A percentile compares a stretch with the other conserved stretches of the same genome.
Conservation (phyloP, 1,284 basidiomycete genomes). For the Athelia sp. region DNA sequence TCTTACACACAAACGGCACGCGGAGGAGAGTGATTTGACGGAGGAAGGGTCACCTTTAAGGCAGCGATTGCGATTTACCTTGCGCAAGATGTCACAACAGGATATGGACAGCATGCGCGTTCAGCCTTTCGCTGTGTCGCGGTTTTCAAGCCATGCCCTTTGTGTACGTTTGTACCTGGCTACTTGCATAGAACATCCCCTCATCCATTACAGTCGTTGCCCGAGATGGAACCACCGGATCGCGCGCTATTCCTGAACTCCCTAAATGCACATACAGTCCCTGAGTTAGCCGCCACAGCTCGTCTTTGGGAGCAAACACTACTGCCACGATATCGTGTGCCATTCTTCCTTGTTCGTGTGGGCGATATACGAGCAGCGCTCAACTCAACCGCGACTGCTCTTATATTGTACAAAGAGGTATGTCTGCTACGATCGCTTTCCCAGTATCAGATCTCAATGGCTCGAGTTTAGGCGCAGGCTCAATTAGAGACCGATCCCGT, state of each 20-base stretch:
- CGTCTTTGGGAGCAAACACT: neutral
- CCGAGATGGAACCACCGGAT: neutral
- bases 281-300: neutral
- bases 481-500: neutral
- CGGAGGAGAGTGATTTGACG: neutral
- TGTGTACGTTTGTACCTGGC: neutral
- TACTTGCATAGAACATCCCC: neutral
- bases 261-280: neutral
- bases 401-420: conserved; percentile 6
- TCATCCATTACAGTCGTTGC: neutral
- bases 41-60: neutral
- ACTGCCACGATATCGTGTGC: neutral
- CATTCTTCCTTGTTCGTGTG: neutral
- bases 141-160: neutral
- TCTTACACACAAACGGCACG: neutral
- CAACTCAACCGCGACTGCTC: conserved; percentile 1
- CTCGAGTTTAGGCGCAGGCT: neutral
- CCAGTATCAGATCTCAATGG: neutral
- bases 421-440: neutral
- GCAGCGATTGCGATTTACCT: neutral
- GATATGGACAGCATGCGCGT: neutral
- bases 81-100: neutral
- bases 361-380: neutral
- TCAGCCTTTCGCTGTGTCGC: neutral
- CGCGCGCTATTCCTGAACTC: neutral